Evolutionary conservation across 1,139 yeast species (phyloP).

Genomic region (Scheffersomyces segobiensis): DNA sequence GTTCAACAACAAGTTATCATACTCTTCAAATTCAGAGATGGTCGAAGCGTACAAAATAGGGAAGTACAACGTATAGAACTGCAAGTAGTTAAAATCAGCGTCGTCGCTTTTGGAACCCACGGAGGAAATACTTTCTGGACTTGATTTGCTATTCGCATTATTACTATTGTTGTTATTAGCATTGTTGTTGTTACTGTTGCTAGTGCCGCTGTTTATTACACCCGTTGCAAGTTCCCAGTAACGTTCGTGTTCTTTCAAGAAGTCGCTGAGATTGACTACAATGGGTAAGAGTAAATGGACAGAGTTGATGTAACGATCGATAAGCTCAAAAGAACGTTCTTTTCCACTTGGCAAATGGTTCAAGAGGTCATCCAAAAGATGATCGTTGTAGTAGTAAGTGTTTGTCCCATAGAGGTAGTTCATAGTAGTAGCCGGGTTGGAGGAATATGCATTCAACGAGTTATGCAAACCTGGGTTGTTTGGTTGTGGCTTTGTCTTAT

Average conservation of each 20-base stretch:
- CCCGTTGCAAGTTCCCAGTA: slow-evolving; percentile 42
- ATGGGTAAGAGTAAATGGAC: slow-evolving; percentile 58
- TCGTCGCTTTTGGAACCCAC: slow-evolving; percentile 3
- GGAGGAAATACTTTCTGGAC: slow-evolving; percentile 9
- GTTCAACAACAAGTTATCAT: slow-evolving; percentile 45
- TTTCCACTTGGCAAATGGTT: slow-evolving; percentile 36
- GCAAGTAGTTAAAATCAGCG: slow-evolving; percentile 35
- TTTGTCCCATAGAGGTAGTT: slow-evolving; percentile 47
- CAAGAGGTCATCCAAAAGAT: slow-evolving; percentile 35
- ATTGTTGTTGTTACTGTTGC: background rate
- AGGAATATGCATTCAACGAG: slow-evolving; percentile 29
- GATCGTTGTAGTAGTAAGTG: slow-evolving; percentile 39
- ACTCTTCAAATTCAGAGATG: slow-evolving; percentile 57
- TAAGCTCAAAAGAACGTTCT: slow-evolving; percentile 50
- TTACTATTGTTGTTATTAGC: background rate
- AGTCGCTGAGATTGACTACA: slow-evolving; percentile 42
- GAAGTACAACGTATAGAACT: slow-evolving; percentile 48
- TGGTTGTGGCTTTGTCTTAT: slow-evolving; percentile 9
- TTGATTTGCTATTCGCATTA: background rate
- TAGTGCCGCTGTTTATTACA: background rate
- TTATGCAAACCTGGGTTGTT: slow-evolving; percentile 24
- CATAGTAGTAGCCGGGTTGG: slow-evolving; percentile 41
- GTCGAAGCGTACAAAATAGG: slow-evolving; percentile 56
- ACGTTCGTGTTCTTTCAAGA: slow-evolving; percentile 46
- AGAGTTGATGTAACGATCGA: slow-evolving; percentile 49